Evolutionary conservation across 192 early-diverging fungal genomes (phyloP).

Genomic region (Podila horticola): DNA sequence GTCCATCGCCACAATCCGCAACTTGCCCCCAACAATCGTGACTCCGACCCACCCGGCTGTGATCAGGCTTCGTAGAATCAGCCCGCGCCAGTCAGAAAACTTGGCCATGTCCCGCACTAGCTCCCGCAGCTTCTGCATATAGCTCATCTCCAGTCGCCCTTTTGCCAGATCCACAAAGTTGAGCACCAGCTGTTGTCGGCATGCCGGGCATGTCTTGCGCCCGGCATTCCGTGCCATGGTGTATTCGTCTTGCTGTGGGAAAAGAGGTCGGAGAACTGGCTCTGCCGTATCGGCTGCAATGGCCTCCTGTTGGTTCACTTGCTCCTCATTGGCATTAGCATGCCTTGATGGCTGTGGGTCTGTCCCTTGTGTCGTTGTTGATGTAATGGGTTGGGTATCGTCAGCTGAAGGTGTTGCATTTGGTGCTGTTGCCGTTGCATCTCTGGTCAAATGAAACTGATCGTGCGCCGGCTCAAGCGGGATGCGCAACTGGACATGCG

Average conservation of each 20-base stretch:
- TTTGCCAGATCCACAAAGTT: conserved; percentile 46
- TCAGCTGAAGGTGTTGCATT: background rate
- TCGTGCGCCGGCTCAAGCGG: conserved; percentile 6
- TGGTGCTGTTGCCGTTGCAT: background rate
- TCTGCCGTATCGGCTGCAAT: conserved; percentile 17
- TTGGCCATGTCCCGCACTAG: conserved; percentile 43
- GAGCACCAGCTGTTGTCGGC: conserved; percentile 40
- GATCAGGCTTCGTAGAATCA: conserved; percentile 35
- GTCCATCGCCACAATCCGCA: conserved; percentile 45
- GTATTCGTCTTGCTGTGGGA: conserved; percentile 33
- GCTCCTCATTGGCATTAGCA: background rate
- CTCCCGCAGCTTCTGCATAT: conserved; percentile 18
- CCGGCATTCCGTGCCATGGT: conserved; percentile 17
- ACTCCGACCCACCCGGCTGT: conserved; percentile 47
- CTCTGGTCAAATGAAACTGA: background rate
- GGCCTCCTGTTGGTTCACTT: conserved; percentile 2
- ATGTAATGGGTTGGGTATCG: background rate
- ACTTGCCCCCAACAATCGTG: conserved; percentile 43
- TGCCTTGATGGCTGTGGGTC: background rate
- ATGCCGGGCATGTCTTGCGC: conserved; percentile 42
- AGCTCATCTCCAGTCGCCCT: conserved; percentile 41
- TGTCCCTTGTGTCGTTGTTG: background rate
- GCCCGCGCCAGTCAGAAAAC: conserved; percentile 47
- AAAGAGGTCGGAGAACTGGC: conserved; percentile 34
- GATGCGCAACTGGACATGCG: conserved; percentile 6